These are phyloP conservation scores for Phyllosticta paracitricarpa DNA, from an alignment of 2,329 filamentous ascomycete species.

Conservation along the genomic window DNA sequence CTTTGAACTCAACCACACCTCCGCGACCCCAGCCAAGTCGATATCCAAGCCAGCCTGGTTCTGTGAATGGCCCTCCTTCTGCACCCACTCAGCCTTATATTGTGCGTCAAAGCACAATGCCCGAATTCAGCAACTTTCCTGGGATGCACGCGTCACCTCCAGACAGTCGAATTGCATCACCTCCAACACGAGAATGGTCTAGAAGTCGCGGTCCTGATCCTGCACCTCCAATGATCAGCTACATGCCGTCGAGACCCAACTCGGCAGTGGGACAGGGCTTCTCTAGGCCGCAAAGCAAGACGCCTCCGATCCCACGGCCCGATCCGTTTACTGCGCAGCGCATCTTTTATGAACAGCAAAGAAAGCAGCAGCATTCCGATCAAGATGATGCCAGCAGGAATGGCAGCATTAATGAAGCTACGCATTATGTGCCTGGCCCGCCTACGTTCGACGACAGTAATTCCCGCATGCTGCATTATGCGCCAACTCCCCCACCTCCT, in stretches of 20 bases:
- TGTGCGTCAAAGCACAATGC: neutral
- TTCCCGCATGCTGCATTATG: neutral
- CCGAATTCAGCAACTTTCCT: neutral
- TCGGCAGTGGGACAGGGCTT: neutral
- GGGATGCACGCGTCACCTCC: neutral
- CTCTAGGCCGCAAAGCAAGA: slow-evolving; percentile 8
- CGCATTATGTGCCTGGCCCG: neutral
- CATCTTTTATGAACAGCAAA: slow-evolving; percentile 12
- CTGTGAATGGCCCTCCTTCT: neutral
- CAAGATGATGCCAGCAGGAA: slow-evolving; percentile 17
- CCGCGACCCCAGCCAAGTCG: neutral
- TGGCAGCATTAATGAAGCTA: slow-evolving; percentile 24
- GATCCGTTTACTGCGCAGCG: slow-evolving; percentile 13
- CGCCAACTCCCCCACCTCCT: neutral
- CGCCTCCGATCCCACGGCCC: neutral
- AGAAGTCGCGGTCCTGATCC: neutral
- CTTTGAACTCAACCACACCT: neutral
- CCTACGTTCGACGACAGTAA: neutral
- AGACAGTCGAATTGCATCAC: neutral
- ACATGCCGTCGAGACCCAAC: neutral
- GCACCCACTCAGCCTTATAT: neutral
- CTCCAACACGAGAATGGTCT: neutral
- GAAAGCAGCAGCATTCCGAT: slow-evolving; percentile 2
- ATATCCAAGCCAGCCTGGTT: neutral
- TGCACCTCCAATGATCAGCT: neutral